Conservation (phyloP, 164 flowering plant genomes). For the Tinospora cordifolia region DNA sequence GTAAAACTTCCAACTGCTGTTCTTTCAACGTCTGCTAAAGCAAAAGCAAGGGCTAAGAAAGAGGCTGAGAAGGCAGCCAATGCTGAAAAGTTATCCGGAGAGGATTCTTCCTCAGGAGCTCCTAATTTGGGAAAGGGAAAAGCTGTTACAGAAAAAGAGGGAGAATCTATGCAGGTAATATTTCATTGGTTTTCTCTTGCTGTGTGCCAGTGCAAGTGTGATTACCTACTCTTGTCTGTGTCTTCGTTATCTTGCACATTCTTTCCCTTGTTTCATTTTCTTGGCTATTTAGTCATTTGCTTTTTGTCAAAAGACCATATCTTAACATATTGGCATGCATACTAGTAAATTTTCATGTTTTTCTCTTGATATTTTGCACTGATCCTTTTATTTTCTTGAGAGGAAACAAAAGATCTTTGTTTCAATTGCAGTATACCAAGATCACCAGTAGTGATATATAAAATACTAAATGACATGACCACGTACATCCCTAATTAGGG, state of each 20-base stretch:
- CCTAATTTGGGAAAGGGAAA: slow-evolving; percentile 52
- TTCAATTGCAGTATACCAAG: too few relatives aligned
- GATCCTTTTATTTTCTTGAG: too few relatives aligned
- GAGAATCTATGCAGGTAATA: slow-evolving; percentile 86
- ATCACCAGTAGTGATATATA: too few relatives aligned
- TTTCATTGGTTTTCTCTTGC: neutral
- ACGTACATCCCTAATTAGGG: too few relatives aligned
- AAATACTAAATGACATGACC: too few relatives aligned
- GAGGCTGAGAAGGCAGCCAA: slow-evolving; percentile 78
- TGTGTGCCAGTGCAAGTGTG: neutral
- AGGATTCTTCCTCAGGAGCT: slow-evolving; percentile 37
- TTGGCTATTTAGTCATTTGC: too few relatives aligned
- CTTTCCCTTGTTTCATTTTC: neutral
- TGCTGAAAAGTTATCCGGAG: slow-evolving; percentile 48
- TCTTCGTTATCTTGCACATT: neutral
- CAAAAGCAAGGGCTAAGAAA: slow-evolving; percentile 92
- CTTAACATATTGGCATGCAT: too few relatives aligned
- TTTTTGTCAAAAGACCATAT: too few relatives aligned
- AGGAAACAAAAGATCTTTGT: too few relatives aligned
- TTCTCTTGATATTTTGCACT: too few relatives aligned
- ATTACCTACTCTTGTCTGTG: neutral
- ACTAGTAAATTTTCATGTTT: too few relatives aligned
- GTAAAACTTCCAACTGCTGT: slow-evolving; percentile 91
- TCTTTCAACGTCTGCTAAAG: slow-evolving; percentile 86
- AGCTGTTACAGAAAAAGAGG: slow-evolving; percentile 60